Percentiles rank a stretch among this genome's conserved stretches.
Evolutionary conservation across 2,329 filamentous ascomycete genomes (phyloP).

Genomic region (Ciborinia camelliae): DNA sequence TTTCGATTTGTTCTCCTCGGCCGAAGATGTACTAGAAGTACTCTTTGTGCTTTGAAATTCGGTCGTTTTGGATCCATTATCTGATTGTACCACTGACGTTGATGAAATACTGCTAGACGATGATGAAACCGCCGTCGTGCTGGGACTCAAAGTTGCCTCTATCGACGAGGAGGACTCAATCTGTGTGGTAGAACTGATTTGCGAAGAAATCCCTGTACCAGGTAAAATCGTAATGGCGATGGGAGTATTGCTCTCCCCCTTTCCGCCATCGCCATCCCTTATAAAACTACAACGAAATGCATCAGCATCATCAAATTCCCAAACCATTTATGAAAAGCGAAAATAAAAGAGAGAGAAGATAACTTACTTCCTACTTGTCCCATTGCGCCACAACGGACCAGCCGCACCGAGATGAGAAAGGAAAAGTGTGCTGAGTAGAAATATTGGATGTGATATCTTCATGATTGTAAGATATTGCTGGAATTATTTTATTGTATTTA

Average conservation of each 20-base stretch:
- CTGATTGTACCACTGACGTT: not conserved
- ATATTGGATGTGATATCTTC: not conserved
- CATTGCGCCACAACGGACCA: slow-evolving; percentile 12
- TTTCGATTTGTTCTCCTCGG: not conserved
- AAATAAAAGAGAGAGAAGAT: not conserved
- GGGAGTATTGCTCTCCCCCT: not conserved
- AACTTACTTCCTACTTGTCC: slow-evolving; percentile 12
- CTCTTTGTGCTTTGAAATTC: not conserved
- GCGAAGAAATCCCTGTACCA: not conserved
- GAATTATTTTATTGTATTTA: not conserved
- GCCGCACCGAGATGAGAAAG: slow-evolving; percentile 1
- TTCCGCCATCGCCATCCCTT: not conserved
- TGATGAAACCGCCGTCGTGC: not conserved
- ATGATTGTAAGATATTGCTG: not conserved
- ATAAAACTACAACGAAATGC: not conserved
- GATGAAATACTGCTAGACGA: not conserved
- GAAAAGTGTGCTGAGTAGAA: not conserved
- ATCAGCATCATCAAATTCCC: not conserved
- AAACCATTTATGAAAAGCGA: not conserved
- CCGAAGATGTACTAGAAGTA: not conserved
- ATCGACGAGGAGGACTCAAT: not conserved
- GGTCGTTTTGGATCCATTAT: not conserved
- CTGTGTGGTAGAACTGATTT: not conserved
- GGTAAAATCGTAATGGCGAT: slow-evolving; percentile 6
- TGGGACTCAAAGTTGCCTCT: not conserved